Base-by-base conservation (phyloP, 2,329 filamentous ascomycete genomes). In the Neurospora crassa region DNA sequence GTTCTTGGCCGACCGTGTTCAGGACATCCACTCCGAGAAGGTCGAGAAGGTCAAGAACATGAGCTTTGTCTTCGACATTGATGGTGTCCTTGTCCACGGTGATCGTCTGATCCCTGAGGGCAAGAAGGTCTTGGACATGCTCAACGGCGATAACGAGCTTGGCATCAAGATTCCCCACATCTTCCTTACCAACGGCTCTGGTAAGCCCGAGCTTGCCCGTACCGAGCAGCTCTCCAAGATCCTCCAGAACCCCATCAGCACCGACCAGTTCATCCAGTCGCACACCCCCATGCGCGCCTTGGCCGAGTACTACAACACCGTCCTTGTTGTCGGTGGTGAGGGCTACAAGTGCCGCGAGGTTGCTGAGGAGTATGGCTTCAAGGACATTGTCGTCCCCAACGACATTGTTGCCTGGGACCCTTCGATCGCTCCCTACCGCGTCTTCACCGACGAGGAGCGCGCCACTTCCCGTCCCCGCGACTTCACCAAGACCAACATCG, bases 1-100 rank as follows among this genome's bases (percentile, higher is more conserved):
- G 68, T 88, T 93, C 73, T 83, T 93, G 73, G 89, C 89, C 45
- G 87, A 89, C 3, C 90, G 92, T 80, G 84, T 92, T 24, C 91
- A 93, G 81, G 88, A 90, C 74, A 83, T 92, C 74, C 84, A 87
- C 75, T 81, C 85, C 71, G 86, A 90, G 76, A 92, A 91, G 82
- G 90, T 91, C 18, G 82, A 82, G 40, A 86, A 86, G 71, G 91
- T 90, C 72, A 93, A 93, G 85, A 90, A 93, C 83, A 92, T 93
- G 90, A 90, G 90, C 7, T 94, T 94, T 75, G 91, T 90, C 77
- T 94, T 94, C 74, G 92, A 94, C 80, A 90, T 91, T 72, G 92
- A 93, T 76, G 91, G 91, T 83, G 91, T 93, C 72, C 84, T 93
- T 34, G 90, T 92, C 71, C 90, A 92, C 80, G 90, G 90, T 77